Evolutionary conservation across 257 asterid species (phyloP), one percentile per base, ranked within the genome.

Genomic region (Jaltomata sinuosa): DNA sequence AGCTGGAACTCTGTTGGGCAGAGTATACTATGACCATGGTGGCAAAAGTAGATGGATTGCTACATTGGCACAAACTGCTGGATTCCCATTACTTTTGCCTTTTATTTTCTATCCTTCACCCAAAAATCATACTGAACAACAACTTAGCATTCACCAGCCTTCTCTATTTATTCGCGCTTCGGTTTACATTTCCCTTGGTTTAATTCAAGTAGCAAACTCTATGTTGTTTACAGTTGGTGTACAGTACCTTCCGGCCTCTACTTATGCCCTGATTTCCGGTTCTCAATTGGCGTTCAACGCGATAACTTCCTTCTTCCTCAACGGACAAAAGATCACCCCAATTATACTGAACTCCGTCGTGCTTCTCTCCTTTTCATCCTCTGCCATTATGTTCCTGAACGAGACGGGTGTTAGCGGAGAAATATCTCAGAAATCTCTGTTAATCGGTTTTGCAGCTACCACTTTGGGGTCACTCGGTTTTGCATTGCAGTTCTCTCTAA

Each of bases 271-370:
- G 71, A 42, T 92, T 11, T 69, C 87, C 50, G 74, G 91, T 18
- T 85, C 78, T 77, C 92, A 90, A 29, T 74, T 89, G 45, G 93
- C 87, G 3, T 87, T 92, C 89, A 87, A 88, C 22, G 91, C 91
- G 1, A 27, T 92, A 77, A 90, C 88, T 42, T 89, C 95, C 16
- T 74, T 83, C 84, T 69, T 90, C 62, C 84, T 91, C 88, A 91
- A 88, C 52, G 65, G 87, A 0, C 91, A 88, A 12, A 90, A 87
- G 38, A 61, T 90, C 50, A 88, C 89, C 15, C 81, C 88, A 22
- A 19, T 65, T 1, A 72, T 85, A 3, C 10, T 90, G 38, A 89
- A 91, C 47, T 85, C 91, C 22, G 19, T 89, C 3, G 36, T 89
- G n/a, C 89, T 92, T 27, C 93, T 90, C 84, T 86, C 90, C 0